Conservation (phyloP, 352 stramenopile species). For the Peronospora destructor region DNA sequence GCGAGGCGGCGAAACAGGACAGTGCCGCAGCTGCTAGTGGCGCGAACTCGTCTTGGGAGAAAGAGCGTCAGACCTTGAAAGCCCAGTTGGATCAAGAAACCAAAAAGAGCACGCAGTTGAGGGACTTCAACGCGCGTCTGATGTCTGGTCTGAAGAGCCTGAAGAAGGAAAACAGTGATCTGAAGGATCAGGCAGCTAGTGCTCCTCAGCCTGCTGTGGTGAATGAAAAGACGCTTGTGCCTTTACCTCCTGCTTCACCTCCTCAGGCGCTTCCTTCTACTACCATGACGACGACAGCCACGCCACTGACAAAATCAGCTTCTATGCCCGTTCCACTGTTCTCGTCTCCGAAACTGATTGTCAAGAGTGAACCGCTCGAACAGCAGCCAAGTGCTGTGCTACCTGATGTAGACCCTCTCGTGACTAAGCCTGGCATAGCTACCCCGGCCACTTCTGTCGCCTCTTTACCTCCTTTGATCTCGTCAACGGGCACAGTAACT, state of each 20-base stretch:
- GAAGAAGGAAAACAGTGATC: slow-evolving; percentile 71
- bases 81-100: slow-evolving; percentile 54
- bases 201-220: slow-evolving; percentile 9
- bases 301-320: slow-evolving; percentile 12
- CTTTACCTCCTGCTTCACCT: slow-evolving; percentile 17
- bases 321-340: slow-evolving; percentile 15
- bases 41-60: slow-evolving; percentile 39
- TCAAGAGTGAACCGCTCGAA: slow-evolving; percentile 11
- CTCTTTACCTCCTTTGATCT: slow-evolving; percentile 10
- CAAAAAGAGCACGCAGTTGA: slow-evolving; percentile 60
- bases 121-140: slow-evolving; percentile 65
- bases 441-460: slow-evolving; percentile 6
- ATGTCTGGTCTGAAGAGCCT: slow-evolving; percentile 61
- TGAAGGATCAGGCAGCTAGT: slow-evolving; percentile 44
- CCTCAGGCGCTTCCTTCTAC: slow-evolving; percentile 12
- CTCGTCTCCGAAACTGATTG: slow-evolving; percentile 16
- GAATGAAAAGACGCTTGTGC: slow-evolving; percentile 17
- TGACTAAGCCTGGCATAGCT: slow-evolving; percentile 6
- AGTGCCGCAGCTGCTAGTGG: slow-evolving; percentile 25
- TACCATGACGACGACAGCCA: slow-evolving; percentile 6
- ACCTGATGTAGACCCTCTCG: slow-evolving; percentile 16
- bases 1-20: slow-evolving; percentile 38
- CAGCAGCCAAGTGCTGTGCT: slow-evolving; percentile 6
- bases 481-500: slow-evolving; percentile 8
- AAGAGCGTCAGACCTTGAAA: slow-evolving; percentile 52